A percentile compares a stretch with the other conserved stretches of the same genome.
Evolutionary conservation across 2,329 filamentous ascomycete genomes (phyloP).

Genomic region (Verticillium alfalfae): DNA sequence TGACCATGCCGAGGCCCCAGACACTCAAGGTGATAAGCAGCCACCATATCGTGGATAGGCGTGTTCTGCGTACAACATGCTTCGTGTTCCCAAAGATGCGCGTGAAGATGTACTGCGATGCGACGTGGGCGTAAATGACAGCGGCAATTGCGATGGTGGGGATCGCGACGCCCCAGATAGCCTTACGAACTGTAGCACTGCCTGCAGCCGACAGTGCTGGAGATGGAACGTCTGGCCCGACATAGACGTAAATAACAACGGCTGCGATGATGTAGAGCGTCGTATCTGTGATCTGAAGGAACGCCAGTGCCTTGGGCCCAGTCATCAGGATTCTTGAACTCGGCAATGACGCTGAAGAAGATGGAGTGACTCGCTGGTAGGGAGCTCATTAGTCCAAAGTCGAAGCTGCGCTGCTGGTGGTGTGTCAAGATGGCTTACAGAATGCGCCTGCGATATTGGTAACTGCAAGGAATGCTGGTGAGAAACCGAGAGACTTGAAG

Average conservation of each 20-base stretch:
- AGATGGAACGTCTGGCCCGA: conserved; percentile 53
- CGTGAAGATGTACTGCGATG: conserved; percentile 60
- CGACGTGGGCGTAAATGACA: conserved; percentile 64
- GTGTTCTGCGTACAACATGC: conserved; percentile 44
- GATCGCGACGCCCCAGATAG: conserved; percentile 63
- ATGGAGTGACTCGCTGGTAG: conserved; percentile 49
- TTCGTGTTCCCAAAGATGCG: conserved; percentile 58
- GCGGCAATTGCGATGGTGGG: conserved; percentile 68
- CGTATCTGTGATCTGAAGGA: conserved; percentile 52
- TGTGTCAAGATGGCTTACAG: conserved; percentile 21
- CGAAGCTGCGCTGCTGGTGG: no score
- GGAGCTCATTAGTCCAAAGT: conserved; percentile 1
- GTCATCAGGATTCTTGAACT: conserved; percentile 55
- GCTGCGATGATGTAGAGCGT: conserved; percentile 59
- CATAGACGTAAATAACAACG: conserved; percentile 63
- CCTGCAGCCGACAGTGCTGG: conserved; percentile 62
- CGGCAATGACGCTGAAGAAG: conserved; percentile 62
- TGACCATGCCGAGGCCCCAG: conserved; percentile 60
- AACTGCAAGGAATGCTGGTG: conserved; percentile 47
- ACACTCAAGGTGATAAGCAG: conserved; percentile 44
- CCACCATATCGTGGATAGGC: conserved; percentile 51
- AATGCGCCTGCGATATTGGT: conserved; percentile 64
- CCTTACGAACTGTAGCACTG: conserved; percentile 45
- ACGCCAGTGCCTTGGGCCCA: conserved; percentile 44
- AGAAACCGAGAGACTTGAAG: conserved; percentile 33